Conservation (phyloP, 2,329 filamentous ascomycete species). For the Exophiala alcalophila region DNA sequence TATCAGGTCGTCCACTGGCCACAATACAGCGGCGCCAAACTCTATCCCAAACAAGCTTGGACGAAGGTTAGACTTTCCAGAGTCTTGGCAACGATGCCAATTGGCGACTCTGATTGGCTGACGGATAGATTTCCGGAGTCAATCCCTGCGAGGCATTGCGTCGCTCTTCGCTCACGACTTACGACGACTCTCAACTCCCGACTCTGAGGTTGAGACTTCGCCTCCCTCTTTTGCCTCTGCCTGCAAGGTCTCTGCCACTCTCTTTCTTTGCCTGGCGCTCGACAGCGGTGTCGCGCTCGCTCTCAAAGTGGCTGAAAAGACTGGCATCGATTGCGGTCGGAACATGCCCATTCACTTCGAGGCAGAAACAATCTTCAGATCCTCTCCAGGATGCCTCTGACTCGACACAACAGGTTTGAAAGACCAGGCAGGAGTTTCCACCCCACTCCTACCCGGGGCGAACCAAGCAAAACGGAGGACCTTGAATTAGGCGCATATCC, state of each 20-base stretch:
- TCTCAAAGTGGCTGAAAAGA: too few relatives aligned
- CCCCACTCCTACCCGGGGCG: neutral
- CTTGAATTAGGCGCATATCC: neutral
- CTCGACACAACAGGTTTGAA: neutral
- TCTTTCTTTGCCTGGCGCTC: neutral
- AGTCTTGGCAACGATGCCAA: neutral
- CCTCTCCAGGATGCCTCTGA: neutral
- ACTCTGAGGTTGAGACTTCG: neutral
- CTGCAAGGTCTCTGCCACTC: neutral
- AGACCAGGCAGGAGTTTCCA: constrained; percentile 2
- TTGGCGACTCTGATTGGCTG: neutral
- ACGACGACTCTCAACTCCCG: neutral
- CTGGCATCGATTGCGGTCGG: neutral
- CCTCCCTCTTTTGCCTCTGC: too few relatives aligned
- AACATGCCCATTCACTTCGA: neutral
- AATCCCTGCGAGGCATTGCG: too few relatives aligned
- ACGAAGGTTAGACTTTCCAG: too few relatives aligned
- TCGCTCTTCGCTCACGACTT: neutral
- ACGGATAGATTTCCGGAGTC: too few relatives aligned
- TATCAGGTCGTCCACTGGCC: too few relatives aligned
- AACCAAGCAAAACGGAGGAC: neutral
- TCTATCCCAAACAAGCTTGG: too few relatives aligned
- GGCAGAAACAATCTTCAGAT: neutral
- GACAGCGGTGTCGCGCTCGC: neutral
- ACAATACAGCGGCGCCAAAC: too few relatives aligned